Percentiles rank a stretch among this genome's conserved stretches.
Evolutionary conservation across 768 basidiomycete species (phyloP).

Genomic region (Lepiota venenata): DNA sequence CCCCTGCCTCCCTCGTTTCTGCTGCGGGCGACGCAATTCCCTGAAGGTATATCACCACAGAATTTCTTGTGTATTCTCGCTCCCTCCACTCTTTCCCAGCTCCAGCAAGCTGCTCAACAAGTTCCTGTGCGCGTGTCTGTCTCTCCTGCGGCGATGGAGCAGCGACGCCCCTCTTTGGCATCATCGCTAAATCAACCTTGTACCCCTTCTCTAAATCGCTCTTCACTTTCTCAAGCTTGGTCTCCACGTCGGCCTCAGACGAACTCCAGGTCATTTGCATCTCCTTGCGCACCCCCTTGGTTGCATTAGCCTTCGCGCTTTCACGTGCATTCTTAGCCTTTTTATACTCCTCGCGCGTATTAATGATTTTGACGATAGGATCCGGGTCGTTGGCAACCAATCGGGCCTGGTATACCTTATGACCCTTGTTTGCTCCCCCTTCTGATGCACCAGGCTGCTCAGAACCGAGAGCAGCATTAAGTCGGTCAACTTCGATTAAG

Average conservation of each 20-base stretch:
- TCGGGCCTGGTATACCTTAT: background rate
- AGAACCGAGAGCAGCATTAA: background rate
- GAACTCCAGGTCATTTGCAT: slow-evolving; percentile 72
- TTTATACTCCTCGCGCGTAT: slow-evolving; percentile 39
- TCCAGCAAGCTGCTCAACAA: slow-evolving; percentile 41
- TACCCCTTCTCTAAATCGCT: slow-evolving; percentile 58
- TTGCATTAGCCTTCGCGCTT: slow-evolving; percentile 29
- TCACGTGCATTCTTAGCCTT: slow-evolving; percentile 33
- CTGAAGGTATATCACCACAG: slow-evolving; percentile 43
- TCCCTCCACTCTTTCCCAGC: slow-evolving; percentile 52
- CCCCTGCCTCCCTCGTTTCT: slow-evolving; percentile 1
- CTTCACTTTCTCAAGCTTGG: slow-evolving; percentile 60
- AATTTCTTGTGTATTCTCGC: slow-evolving; percentile 32
- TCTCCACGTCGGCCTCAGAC: slow-evolving; percentile 52
- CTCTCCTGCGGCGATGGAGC: slow-evolving; percentile 36
- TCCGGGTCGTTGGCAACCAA: slow-evolving; percentile 2
- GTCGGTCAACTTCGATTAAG: background rate
- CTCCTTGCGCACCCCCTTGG: slow-evolving; percentile 50
- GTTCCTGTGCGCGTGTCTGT: slow-evolving; percentile 40
- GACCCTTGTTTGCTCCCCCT: background rate
- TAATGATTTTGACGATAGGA: slow-evolving; percentile 60
- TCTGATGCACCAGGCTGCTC: background rate
- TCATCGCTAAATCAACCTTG: slow-evolving; percentile 53
- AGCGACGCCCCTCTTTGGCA: slow-evolving; percentile 41
- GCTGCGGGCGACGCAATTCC: slow-evolving; percentile 21